phyloP scores from a whole-genome alignment of 768 basidiomycete species.

The Rhodocollybia butyracea region DNA sequence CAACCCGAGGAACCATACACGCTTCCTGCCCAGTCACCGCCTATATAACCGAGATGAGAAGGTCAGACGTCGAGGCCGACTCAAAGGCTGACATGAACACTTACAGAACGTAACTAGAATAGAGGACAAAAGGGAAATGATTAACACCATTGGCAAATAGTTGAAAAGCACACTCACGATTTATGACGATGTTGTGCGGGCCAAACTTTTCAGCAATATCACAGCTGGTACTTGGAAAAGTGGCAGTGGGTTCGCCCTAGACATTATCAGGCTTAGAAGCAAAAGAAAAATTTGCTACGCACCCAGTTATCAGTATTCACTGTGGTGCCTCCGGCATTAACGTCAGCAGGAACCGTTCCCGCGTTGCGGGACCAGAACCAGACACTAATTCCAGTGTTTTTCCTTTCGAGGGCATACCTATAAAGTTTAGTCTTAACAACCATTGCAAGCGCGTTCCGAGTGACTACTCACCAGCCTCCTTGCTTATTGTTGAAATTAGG shows the following conservation, averaged over 20 bases:
- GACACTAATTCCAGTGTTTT: slow-evolving; percentile 51
- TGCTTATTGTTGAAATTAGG: slow-evolving; percentile 54
- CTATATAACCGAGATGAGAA: slow-evolving; percentile 14
- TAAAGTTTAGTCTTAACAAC: background rate
- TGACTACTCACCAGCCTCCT: slow-evolving; percentile 50
- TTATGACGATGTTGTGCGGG: slow-evolving; percentile 61
- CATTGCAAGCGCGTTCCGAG: too few species aligned
- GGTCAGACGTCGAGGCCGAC: background rate
- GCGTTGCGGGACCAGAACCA: slow-evolving; percentile 71
- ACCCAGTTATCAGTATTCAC: slow-evolving; percentile 57
- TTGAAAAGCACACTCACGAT: too few species aligned
- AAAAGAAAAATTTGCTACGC: slow-evolving; percentile 10
- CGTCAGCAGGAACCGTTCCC: slow-evolving; percentile 43
- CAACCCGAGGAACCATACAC: slow-evolving; percentile 46
- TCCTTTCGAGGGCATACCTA: slow-evolving; percentile 66
- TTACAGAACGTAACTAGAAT: slow-evolving; percentile 30
- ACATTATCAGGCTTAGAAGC: background rate
- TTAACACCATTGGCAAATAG: too few species aligned
- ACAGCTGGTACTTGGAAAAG: slow-evolving; percentile 59
- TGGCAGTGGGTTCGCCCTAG: slow-evolving; percentile 55
- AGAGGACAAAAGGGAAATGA: too few species aligned
- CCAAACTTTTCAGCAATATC: slow-evolving; percentile 54
- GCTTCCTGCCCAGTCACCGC: slow-evolving; percentile 56
- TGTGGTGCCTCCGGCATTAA: slow-evolving; percentile 33
- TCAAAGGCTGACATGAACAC: slow-evolving; percentile 4